Evolutionary conservation across 768 basidiomycete species (phyloP).

Genomic region (Leccinum pellstonianum): DNA sequence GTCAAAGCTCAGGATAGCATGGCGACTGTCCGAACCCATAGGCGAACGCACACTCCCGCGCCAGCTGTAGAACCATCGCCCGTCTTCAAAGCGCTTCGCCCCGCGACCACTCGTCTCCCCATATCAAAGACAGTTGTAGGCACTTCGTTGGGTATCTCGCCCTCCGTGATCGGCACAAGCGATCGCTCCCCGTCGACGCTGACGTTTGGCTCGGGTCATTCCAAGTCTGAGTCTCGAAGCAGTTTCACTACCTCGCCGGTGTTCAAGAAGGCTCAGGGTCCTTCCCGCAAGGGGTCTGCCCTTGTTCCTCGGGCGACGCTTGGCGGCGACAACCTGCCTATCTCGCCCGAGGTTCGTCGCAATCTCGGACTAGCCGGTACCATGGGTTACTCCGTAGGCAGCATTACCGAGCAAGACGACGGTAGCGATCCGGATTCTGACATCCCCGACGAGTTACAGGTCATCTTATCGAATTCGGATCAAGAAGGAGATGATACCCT

Average conservation of each 20-base stretch:
- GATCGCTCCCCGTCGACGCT: slow-evolving; percentile 32
- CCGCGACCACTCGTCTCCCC: slow-evolving; percentile 38
- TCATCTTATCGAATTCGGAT: slow-evolving; percentile 49
- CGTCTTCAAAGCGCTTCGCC: slow-evolving; percentile 58
- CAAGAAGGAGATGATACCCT: slow-evolving; percentile 43
- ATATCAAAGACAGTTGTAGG: slow-evolving; percentile 20
- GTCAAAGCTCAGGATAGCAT: slow-evolving; percentile 28
- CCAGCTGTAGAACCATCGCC: slow-evolving; percentile 58
- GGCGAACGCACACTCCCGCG: slow-evolving; percentile 54
- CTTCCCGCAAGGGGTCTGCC: slow-evolving; percentile 26
- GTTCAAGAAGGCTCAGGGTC: slow-evolving; percentile 32
- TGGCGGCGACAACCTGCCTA: slow-evolving; percentile 33
- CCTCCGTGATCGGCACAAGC: slow-evolving; percentile 22
- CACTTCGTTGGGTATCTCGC: slow-evolving; percentile 25
- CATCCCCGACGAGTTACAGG: slow-evolving; percentile 75
- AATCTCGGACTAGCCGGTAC: slow-evolving; percentile 66
- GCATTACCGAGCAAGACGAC: slow-evolving; percentile 47
- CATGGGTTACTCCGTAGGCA: slow-evolving; percentile 58
- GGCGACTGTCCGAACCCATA: slow-evolving; percentile 38
- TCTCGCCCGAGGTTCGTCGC: slow-evolving; percentile 51
- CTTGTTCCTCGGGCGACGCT: slow-evolving; percentile 15
- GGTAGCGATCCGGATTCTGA: slow-evolving; percentile 71
- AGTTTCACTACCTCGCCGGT: slow-evolving; percentile 33
- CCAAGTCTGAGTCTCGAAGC: slow-evolving; percentile 28
- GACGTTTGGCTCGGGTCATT: slow-evolving; percentile 39